Evolutionary conservation across 2,329 filamentous ascomycete genomes (phyloP).

Genomic region (Apiospora aurea): DNA sequence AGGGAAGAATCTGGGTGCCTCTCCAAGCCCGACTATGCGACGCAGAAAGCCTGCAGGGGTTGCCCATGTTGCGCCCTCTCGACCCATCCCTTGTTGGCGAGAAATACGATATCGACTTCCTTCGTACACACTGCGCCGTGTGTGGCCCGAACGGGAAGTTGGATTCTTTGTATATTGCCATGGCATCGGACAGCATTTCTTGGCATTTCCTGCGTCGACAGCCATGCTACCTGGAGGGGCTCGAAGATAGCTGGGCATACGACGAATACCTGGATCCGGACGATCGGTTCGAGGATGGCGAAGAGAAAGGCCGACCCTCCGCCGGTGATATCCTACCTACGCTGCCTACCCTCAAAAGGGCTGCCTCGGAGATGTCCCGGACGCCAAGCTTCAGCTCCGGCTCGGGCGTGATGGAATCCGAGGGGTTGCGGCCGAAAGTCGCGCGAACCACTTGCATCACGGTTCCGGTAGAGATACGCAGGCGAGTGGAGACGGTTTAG

Average conservation of each 20-base stretch:
- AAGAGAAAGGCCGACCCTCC: constrained; percentile 48
- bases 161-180: constrained; percentile 66
- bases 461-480: constrained; percentile 49
- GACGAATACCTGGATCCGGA: constrained; percentile 57
- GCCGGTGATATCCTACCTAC: constrained; percentile 55
- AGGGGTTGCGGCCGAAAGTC: constrained; percentile 46
- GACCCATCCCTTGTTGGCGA: constrained; percentile 50
- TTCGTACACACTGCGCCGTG: constrained; percentile 62
- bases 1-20: constrained; percentile 61
- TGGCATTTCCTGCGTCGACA: constrained; percentile 60
- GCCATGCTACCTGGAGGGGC: constrained; percentile 56
- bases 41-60: constrained; percentile 58
- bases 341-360: constrained; percentile 55
- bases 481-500: constrained; percentile 49
- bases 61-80: constrained; percentile 66
- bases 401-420: constrained; percentile 37
- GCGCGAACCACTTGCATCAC: constrained; percentile 49
- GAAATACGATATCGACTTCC: constrained; percentile 58
- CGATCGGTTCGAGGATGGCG: constrained; percentile 45
- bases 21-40: constrained; percentile 66
- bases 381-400: constrained; percentile 54
- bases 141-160: constrained; percentile 61
- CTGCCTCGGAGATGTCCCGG: constrained; percentile 59
- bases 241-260: constrained; percentile 62
- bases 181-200: constrained; percentile 60